Percentiles rank a stretch among this genome's conserved stretches.
Evolutionary conservation across 495 filamentous ascomycete genomes (phyloP).

Genomic region (Penicillium riverlandense): DNA sequence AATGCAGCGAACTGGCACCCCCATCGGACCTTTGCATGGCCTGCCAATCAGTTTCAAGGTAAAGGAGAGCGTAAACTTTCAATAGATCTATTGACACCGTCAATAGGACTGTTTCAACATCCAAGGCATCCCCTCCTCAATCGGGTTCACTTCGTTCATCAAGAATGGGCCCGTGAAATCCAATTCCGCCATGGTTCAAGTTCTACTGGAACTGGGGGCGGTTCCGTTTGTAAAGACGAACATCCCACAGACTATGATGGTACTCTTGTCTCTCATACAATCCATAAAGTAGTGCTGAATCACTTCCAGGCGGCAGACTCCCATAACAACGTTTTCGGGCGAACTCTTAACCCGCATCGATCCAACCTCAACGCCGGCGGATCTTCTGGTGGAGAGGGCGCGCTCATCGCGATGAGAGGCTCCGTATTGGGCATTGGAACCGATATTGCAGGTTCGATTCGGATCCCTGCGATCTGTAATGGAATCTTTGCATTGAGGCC

Average conservation of each 20-base stretch:
- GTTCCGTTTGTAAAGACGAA: constrained; percentile 58
- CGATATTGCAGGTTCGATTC: constrained; percentile 47
- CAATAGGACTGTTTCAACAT: constrained; percentile 17
- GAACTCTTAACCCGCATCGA: constrained; percentile 49
- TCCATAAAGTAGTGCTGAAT: not conserved
- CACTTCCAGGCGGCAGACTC: constrained; percentile 8
- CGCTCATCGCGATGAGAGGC: constrained; percentile 47
- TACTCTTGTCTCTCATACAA: not conserved
- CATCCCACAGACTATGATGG: constrained; percentile 36
- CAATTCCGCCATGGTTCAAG: constrained; percentile 13
- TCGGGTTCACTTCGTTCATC: constrained; percentile 14
- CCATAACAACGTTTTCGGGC: constrained; percentile 41
- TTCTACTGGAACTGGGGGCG: constrained; percentile 27
- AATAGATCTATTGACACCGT: not conserved
- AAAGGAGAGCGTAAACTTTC: not conserved
- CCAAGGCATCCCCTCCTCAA: constrained; percentile 9
- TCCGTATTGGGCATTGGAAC: constrained; percentile 51
- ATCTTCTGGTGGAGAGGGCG: constrained; percentile 52
- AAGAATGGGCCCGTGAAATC: constrained; percentile 10
- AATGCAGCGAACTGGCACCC: constrained; percentile 20
- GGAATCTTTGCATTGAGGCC: constrained; percentile 5
- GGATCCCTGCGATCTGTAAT: constrained; percentile 43
- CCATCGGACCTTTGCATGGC: constrained; percentile 55
- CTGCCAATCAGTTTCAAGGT: constrained; percentile 57
- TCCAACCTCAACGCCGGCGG: constrained; percentile 36